Conservation (phyloP, 1,139 yeast genomes). For the Geotrichum aggregatum region DNA sequence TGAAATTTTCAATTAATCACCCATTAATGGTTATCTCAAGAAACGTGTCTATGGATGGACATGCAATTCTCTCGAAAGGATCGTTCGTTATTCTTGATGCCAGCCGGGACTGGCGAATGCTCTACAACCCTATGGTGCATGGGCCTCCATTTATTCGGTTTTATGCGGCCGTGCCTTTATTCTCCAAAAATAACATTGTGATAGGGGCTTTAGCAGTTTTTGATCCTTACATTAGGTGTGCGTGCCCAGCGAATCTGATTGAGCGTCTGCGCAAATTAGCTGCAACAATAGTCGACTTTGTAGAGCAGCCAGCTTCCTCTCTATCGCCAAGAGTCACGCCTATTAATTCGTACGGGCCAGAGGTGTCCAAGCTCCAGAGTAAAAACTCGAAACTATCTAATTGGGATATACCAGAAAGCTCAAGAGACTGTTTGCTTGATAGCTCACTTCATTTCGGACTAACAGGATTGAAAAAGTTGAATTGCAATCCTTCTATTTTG, state of each 20-base stretch:
- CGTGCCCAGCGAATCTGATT: constrained; percentile 41
- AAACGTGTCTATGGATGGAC: constrained; percentile 59
- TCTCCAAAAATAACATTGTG: constrained; percentile 38
- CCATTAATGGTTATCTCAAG: constrained; percentile 45
- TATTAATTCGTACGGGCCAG: constrained; percentile 9
- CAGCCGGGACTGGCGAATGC: constrained; percentile 62
- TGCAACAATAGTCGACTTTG: constrained; percentile 44
- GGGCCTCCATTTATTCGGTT: constrained; percentile 57
- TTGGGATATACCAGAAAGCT: constrained; percentile 8
- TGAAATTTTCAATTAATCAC: constrained; percentile 47
- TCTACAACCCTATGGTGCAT: constrained; percentile 56
- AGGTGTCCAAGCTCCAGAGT: constrained; percentile 2
- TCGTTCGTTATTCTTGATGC: constrained; percentile 56
- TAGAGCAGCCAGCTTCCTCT: constrained; percentile 35
- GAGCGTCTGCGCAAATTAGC: constrained; percentile 42
- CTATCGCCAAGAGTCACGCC: constrained; percentile 26
- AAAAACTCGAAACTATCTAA: constrained; percentile 3
- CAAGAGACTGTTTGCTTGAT: constrained; percentile 3
- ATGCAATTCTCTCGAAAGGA: constrained; percentile 56
- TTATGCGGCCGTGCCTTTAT: constrained; percentile 61
- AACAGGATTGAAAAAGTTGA: constrained; percentile 24
- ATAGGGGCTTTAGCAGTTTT: constrained; percentile 62
- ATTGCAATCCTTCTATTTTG: constrained; percentile 26
- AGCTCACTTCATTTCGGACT: constrained; percentile 4
- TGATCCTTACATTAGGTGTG: constrained; percentile 47